Percentiles rank a stretch among this genome's conserved stretches.
phyloP scores from a whole-genome alignment of 176 grass and related monocot genomes.

The Saccharum officinarum region DNA sequence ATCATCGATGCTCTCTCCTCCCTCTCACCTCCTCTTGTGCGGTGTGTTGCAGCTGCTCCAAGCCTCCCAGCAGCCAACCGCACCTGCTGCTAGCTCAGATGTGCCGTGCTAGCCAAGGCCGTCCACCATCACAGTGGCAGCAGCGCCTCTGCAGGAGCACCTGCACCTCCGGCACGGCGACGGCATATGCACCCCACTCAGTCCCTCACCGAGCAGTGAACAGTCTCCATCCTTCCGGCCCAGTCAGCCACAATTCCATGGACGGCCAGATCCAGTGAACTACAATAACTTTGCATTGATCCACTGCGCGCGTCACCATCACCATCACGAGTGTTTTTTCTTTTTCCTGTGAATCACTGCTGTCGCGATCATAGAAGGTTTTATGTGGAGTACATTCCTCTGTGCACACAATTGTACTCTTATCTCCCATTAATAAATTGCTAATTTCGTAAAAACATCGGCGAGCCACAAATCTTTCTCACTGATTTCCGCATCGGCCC shows the following conservation, averaged over 20 bases:
- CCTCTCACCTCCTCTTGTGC: too few species aligned
- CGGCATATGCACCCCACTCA: too few species aligned
- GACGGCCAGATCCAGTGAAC: conserved; percentile 15
- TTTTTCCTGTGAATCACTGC: not conserved
- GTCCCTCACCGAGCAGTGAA: not conserved
- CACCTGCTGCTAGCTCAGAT: not conserved
- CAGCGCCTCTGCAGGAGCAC: not conserved
- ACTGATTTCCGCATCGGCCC: not conserved
- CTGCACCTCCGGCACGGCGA: not conserved
- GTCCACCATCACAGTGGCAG: not conserved
- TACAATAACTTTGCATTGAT: not conserved
- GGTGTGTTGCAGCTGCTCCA: too few species aligned
- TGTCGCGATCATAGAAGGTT: not conserved
- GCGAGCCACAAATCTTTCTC: not conserved
- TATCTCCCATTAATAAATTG: too few species aligned
- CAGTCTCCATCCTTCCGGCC: not conserved
- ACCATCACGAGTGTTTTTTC: not conserved
- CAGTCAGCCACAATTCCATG: conserved; percentile 7
- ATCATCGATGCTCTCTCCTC: too few species aligned
- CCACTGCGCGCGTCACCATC: not conserved
- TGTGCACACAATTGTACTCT: too few species aligned
- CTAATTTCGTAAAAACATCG: too few species aligned
- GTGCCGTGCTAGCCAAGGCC: not conserved
- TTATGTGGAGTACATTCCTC: not conserved
- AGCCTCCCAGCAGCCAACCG: too few species aligned